Conservation (phyloP, 2,329 filamentous ascomycete genomes). For the Fusarium odoratissimum region DNA sequence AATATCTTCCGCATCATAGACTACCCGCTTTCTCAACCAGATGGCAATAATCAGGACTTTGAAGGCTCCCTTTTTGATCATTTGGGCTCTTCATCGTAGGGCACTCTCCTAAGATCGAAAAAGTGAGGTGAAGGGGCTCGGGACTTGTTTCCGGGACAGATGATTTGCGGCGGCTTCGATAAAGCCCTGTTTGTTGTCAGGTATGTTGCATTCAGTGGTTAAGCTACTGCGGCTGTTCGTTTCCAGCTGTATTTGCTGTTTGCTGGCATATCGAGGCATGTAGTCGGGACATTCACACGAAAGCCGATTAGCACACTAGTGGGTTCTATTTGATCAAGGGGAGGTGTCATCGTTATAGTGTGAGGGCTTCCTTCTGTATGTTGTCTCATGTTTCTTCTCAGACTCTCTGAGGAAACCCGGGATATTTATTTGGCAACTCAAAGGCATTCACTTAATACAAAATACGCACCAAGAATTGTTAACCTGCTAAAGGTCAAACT, state of each 20-base stretch:
- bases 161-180: not conserved
- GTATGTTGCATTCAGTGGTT: not conserved
- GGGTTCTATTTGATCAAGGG: accelerated
- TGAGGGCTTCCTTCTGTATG: not conserved
- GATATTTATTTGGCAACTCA: not conserved
- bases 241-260: not conserved
- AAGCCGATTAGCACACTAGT: not conserved
- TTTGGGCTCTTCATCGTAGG: not conserved
- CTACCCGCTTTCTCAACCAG: not conserved
- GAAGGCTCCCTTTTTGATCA: not conserved
- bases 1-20: not conserved
- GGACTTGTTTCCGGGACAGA: not conserved
- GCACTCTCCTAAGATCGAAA: not conserved
- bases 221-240: not conserved
- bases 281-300: not conserved
- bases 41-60: not conserved
- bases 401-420: too few relatives aligned
- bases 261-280: accelerated
- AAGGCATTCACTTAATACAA: not conserved
- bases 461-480: too few relatives aligned
- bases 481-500: not conserved
- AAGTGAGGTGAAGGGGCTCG: not conserved
- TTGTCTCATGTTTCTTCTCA: not conserved
- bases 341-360: not conserved
- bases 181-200: too few relatives aligned